These are phyloP conservation scores for Apiospora sp. DNA, from an alignment of 2,329 filamentous ascomycete species.

Conservation along the genomic window DNA sequence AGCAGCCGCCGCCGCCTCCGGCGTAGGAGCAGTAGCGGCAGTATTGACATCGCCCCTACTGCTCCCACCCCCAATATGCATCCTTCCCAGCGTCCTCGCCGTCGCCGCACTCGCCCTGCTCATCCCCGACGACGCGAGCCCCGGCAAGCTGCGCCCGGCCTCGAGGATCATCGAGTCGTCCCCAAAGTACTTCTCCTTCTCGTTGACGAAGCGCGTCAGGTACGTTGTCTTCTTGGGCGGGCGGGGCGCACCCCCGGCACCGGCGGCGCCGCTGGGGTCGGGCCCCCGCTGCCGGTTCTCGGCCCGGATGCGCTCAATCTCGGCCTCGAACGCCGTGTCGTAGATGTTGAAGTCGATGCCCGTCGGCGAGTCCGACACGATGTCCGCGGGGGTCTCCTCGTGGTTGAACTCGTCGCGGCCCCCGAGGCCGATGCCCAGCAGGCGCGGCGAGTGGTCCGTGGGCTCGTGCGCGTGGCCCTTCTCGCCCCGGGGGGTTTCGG, in stretches of 20 bases:
- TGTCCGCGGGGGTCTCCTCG: conserved; percentile 40
- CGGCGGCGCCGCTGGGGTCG: neutral
- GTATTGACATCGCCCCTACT: no score
- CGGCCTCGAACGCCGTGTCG: conserved; percentile 84
- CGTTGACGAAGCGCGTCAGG: conserved; percentile 57
- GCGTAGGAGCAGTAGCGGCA: no score
- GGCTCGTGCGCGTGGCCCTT: conserved; percentile 72
- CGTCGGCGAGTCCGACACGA: conserved; percentile 85
- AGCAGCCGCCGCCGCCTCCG: neutral
- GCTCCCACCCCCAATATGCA: neutral
- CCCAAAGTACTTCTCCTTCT: conserved; percentile 50
- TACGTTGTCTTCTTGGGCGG: conserved; percentile 51
- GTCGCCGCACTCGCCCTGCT: conserved; percentile 28
- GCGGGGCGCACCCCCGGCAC: neutral
- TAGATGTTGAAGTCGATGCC: conserved; percentile 89
- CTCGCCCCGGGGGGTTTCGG: conserved; percentile 44
- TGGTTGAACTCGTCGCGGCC: conserved; percentile 53
- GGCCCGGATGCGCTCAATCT: conserved; percentile 66
- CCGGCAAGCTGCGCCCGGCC: conserved; percentile 38
- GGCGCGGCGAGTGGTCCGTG: conserved; percentile 67
- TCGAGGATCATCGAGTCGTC: conserved; percentile 48
- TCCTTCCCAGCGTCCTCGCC: conserved; percentile 19
- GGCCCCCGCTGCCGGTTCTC: conserved; percentile 39
- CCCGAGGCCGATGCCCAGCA: conserved; percentile 80
- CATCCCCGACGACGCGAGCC: conserved; percentile 27